A percentile compares a stretch with the other conserved stretches of the same genome.
Conservation (phyloP, 768 basidiomycete species). For the Kwoniella pini region DNA sequence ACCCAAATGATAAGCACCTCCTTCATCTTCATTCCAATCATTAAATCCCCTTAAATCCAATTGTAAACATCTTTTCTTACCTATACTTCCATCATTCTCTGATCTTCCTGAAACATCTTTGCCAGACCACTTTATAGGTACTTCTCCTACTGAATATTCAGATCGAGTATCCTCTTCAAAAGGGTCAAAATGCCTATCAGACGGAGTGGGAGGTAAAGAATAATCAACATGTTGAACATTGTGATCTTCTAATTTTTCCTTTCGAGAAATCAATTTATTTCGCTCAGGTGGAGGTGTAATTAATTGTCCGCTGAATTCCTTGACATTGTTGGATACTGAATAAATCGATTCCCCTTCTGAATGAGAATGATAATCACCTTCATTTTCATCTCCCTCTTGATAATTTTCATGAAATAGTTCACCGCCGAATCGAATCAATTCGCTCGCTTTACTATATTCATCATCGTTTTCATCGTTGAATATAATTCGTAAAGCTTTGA, state of each 20-base stretch:
- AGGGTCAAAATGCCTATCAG: not conserved
- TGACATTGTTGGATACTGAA: not conserved
- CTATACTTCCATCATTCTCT: conserved; percentile 10
- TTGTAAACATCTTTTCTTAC: conserved; percentile 44
- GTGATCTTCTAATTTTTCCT: not conserved
- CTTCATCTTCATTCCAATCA: conserved; percentile 2
- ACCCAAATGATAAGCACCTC: conserved; percentile 38
- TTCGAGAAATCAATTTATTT: too few species aligned
- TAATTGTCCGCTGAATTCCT: conserved; percentile 5
- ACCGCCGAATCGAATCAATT: conserved; percentile 23
- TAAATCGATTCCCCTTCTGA: not conserved
- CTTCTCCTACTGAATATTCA: conserved; percentile 3
- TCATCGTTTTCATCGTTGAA: conserved; percentile 29
- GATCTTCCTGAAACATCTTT: not conserved
- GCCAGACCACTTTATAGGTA: conserved; percentile 19
- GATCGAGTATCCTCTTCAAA: not conserved
- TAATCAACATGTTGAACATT: not conserved
- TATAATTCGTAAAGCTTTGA: conserved; percentile 27
- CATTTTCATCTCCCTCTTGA: conserved; percentile 12
- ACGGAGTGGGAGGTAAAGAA: conserved; percentile 2
- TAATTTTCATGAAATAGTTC: conserved; percentile 19
- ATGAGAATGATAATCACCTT: not conserved
- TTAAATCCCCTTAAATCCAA: conserved; percentile 37
- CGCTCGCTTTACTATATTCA: conserved; percentile 16
- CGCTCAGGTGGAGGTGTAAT: conserved; percentile 2